Percentiles rank a stretch among this genome's conserved stretches.
phyloP scores from a whole-genome alignment of 2,329 filamentous ascomycete species.

The Pyrenophora tritici-repentis region DNA sequence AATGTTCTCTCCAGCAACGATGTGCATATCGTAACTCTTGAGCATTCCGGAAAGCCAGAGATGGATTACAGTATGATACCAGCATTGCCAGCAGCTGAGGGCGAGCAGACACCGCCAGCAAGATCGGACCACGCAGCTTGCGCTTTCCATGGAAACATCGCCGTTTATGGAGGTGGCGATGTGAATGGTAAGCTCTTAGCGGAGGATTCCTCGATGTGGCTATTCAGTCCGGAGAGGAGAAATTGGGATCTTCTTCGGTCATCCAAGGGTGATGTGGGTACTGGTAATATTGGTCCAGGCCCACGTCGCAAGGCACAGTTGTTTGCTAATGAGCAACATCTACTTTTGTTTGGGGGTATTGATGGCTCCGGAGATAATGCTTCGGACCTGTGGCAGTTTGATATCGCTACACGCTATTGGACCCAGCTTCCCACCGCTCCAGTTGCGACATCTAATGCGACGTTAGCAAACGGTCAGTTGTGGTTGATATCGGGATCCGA shows the following conservation, averaged over 20 bases:
- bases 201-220: constrained; percentile 48
- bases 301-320: constrained; percentile 26
- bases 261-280: constrained; percentile 17
- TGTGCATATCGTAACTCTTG: constrained; percentile 48
- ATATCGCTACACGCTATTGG: constrained; percentile 28
- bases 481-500: constrained; percentile 49
- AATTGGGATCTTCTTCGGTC: constrained; percentile 31
- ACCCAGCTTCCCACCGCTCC: constrained; percentile 33
- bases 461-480: constrained; percentile 45
- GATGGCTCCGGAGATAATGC: constrained; percentile 27
- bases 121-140: constrained; percentile 50
- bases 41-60: constrained; percentile 37
- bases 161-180: constrained; percentile 49
- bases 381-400: constrained; percentile 38
- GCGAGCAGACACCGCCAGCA: constrained; percentile 38
- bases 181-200: constrained; percentile 40
- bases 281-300: constrained; percentile 22
- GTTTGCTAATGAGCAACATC: constrained; percentile 24
- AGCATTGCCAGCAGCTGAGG: constrained; percentile 42
- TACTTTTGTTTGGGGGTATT: constrained; percentile 37
- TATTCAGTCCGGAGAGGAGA: constrained; percentile 44
- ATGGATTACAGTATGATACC: constrained; percentile 51
- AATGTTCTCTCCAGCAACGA: constrained; percentile 50
- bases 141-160: constrained; percentile 46
- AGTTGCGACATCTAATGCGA: constrained; percentile 41